phyloP scores from a whole-genome alignment of 805 yeast species.

The Hanseniaspora meyeri region DNA sequence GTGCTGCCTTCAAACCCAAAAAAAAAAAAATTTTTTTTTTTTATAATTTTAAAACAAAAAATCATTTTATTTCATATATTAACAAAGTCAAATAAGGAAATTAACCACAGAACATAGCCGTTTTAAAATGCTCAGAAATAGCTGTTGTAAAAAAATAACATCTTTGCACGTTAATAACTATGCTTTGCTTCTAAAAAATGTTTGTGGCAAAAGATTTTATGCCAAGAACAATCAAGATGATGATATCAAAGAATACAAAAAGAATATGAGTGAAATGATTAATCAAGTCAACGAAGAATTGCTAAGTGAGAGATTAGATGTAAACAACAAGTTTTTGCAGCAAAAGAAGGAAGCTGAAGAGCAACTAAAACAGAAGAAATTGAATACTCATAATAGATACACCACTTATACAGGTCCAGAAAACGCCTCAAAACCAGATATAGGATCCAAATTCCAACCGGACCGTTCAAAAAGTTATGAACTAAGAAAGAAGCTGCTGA shows the following conservation, averaged over 20 bases:
- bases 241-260: conserved; percentile 3
- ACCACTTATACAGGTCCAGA: background rate
- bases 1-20: too few species aligned
- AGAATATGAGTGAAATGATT: conserved; percentile 11
- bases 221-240: conserved; percentile 9
- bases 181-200: background rate
- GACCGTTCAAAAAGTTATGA: conserved; percentile 8
- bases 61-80: too few species aligned
- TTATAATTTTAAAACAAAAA: too few species aligned
- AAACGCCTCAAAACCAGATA: background rate
- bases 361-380: background rate
- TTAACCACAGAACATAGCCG: background rate
- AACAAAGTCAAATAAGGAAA: background rate
- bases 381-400: conserved; percentile 3
- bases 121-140: background rate
- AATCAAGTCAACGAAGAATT: conserved; percentile 10
- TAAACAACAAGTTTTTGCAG: conserved; percentile 4
- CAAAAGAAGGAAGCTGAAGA: conserved; percentile 4
- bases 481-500: background rate
- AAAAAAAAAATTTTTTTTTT: too few species aligned
- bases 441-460: conserved; percentile 1
- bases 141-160: background rate
- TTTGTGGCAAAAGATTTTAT: background rate
- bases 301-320: conserved; percentile 8
- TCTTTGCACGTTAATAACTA: background rate